phyloP scores from a whole-genome alignment of 257 asterid species.

The Lycium ferocissimum region DNA sequence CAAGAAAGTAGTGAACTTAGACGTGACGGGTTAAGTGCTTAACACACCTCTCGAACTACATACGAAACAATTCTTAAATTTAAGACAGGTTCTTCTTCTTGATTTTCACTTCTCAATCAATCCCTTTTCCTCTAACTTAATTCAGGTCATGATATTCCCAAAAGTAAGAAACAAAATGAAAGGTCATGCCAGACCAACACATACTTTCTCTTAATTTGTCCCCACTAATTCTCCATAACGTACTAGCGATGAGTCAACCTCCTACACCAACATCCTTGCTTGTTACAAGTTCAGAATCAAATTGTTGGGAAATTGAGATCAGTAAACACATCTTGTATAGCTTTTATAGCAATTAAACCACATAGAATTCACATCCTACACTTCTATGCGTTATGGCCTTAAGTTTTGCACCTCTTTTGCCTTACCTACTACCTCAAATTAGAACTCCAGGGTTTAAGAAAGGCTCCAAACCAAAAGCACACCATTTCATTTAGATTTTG shows the following conservation, averaged over 20 bases:
- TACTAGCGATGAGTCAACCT: background rate
- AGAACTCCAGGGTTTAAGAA: background rate
- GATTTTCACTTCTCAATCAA: slow-evolving; percentile 4
- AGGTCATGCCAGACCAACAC: background rate
- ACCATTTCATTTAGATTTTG: background rate
- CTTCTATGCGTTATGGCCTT: background rate
- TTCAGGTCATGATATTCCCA: background rate
- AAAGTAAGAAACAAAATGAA: slow-evolving; percentile 6
- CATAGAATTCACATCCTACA: background rate
- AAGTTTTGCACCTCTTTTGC: background rate
- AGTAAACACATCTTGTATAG: background rate
- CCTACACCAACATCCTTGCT: background rate
- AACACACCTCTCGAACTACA: background rate
- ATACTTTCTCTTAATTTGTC: slow-evolving; percentile 4
- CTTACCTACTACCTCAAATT: slow-evolving; percentile 4
- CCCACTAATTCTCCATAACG: slow-evolving; percentile 2
- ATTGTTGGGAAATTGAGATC: background rate
- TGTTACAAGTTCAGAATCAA: background rate
- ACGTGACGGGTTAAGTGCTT: background rate
- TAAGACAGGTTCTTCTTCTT: slow-evolving; percentile 11
- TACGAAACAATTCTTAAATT: background rate
- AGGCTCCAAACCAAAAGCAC: background rate
- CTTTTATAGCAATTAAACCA: background rate
- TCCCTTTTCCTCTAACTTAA: slow-evolving; percentile 8
- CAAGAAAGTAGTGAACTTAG: background rate